Percentiles rank a stretch among this genome's conserved stretches.
These are phyloP conservation scores for Pseudogymnoascus sp. DNA, from an alignment of 2,329 filamentous ascomycete genomes.

Conservation along the genomic window DNA sequence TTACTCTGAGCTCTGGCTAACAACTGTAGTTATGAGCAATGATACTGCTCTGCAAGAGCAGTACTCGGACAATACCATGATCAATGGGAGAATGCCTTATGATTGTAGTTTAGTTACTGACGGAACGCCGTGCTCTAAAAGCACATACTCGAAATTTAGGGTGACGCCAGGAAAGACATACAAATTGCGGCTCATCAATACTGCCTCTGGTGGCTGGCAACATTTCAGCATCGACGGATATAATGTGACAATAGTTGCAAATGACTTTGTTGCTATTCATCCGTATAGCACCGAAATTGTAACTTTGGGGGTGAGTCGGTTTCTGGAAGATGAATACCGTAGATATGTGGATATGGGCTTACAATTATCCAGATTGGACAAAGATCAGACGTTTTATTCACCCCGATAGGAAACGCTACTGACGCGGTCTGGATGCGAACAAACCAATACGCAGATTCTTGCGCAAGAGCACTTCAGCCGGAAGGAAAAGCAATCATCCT, in stretches of 20 bases:
- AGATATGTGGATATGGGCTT: slow-evolving; percentile 43
- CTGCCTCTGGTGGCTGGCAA: slow-evolving; percentile 37
- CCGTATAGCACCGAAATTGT: slow-evolving; percentile 31
- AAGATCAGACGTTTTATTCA: slow-evolving; percentile 37
- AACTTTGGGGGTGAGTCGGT: background rate
- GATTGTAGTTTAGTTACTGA: slow-evolving; percentile 11
- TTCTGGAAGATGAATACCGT: background rate
- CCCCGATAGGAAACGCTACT: slow-evolving; percentile 35
- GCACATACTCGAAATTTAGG: slow-evolving; percentile 17
- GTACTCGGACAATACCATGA: slow-evolving; percentile 16
- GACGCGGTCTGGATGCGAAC: slow-evolving; percentile 53
- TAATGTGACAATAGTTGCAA: slow-evolving; percentile 56
- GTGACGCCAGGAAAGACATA: slow-evolving; percentile 37
- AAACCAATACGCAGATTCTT: slow-evolving; percentile 26
- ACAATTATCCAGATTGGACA: slow-evolving; percentile 54
- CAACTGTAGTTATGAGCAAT: slow-evolving; percentile 22
- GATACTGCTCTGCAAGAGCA: slow-evolving; percentile 12
- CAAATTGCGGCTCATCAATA: slow-evolving; percentile 42
- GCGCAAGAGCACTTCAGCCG: background rate
- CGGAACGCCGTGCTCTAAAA: background rate
- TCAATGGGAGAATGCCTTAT: slow-evolving; percentile 29
- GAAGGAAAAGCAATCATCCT: slow-evolving; percentile 5
- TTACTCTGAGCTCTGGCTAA: slow-evolving; percentile 32
- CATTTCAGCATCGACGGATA: slow-evolving; percentile 41
- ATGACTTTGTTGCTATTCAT: slow-evolving; percentile 53